These are phyloP conservation scores for Venturia effusa DNA, from an alignment of 2,329 filamentous ascomycete genomes.

Conservation along the genomic window DNA sequence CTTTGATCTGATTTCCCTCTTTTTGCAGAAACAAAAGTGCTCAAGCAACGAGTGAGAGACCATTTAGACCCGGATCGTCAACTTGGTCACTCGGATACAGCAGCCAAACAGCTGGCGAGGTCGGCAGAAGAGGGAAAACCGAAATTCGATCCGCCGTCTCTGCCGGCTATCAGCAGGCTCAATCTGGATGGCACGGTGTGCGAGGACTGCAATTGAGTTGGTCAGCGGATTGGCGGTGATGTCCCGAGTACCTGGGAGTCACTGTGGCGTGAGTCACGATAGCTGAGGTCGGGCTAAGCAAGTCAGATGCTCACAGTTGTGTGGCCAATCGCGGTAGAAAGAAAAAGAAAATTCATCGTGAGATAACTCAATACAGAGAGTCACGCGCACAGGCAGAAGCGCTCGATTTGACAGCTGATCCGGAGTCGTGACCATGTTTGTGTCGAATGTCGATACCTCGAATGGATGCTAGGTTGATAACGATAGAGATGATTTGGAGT, in stretches of 20 bases:
- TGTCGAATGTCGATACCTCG: too few relatives aligned
- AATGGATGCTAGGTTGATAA: too few relatives aligned
- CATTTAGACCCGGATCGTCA: conserved; percentile 67
- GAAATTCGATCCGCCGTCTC: neutral
- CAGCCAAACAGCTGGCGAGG: conserved; percentile 24
- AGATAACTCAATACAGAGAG: neutral
- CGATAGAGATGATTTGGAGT: too few relatives aligned
- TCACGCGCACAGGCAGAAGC: neutral
- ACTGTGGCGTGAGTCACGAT: neutral
- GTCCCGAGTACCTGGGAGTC: neutral
- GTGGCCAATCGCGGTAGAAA: neutral
- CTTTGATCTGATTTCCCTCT: neutral
- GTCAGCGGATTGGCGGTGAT: neutral
- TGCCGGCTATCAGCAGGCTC: conserved; percentile 15
- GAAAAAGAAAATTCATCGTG: neutral
- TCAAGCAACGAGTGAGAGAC: conserved; percentile 77
- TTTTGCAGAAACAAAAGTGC: conserved; percentile 64
- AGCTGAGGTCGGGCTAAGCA: neutral
- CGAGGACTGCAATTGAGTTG: conserved; percentile 23
- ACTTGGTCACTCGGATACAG: conserved; percentile 57
- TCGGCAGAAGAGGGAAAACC: neutral
- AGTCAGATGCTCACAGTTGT: neutral
- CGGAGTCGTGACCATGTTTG: neutral
- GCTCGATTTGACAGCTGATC: neutral
- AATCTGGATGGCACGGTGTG: conserved; percentile 26